These are phyloP conservation scores for Acephala macrosclerotiorum DNA, from an alignment of 2,329 filamentous ascomycete species.

Conservation along the genomic window DNA sequence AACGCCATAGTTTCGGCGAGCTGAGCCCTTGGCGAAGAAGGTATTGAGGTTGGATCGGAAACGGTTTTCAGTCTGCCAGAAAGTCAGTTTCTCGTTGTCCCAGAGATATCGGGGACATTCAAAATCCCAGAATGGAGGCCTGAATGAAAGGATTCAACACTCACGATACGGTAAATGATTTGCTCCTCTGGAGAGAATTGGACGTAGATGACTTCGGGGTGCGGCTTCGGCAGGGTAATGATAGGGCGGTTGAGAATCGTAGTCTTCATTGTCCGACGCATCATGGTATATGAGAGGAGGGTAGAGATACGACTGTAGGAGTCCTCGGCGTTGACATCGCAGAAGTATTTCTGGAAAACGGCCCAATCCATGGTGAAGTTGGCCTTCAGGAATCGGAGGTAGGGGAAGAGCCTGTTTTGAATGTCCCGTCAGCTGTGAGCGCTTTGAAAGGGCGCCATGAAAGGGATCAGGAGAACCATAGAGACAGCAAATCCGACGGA, in stretches of 20 bases:
- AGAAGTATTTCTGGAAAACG: constrained; percentile 42
- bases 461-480: too few species aligned
- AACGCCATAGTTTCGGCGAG: constrained; percentile 32
- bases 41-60: constrained; percentile 40
- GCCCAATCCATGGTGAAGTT: constrained; percentile 38
- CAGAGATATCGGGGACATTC: not conserved
- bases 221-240: constrained; percentile 58
- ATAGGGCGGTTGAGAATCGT: constrained; percentile 60
- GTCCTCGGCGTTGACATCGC: constrained; percentile 36
- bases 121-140: too few species aligned
- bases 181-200: constrained; percentile 60
- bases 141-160: constrained; percentile 46
- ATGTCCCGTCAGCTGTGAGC: too few species aligned
- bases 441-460: too few species aligned
- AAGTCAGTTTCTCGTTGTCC: constrained; percentile 20
- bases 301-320: constrained; percentile 35
- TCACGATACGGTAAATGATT: constrained; percentile 61
- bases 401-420: constrained; percentile 43
- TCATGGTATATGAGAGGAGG: constrained; percentile 52
- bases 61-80: constrained; percentile 46
- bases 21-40: constrained; percentile 33
- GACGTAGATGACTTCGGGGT: constrained; percentile 50
- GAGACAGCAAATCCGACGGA: too few species aligned
- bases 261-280: constrained; percentile 61
- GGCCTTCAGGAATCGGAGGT: constrained; percentile 43